phyloP scores from a whole-genome alignment of 148 eudicot species.

The Camellia sinensis region DNA sequence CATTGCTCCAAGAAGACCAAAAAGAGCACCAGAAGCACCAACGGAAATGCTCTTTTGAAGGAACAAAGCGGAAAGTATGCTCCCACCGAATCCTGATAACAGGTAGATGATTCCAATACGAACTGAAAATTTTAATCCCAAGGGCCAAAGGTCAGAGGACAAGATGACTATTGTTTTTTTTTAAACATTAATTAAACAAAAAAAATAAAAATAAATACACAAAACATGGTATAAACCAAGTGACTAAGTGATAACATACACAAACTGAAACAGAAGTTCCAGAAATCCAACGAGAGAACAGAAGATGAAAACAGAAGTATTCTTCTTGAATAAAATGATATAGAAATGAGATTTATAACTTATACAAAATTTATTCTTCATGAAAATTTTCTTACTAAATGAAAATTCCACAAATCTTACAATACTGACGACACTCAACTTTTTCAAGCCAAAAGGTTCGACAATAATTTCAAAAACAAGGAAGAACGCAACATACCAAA shows the following conservation, averaged over 20 bases:
- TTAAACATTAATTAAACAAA: neutral
- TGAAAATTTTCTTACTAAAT: neutral
- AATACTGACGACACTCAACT: too few species aligned
- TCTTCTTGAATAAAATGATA: neutral
- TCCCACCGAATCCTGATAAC: slow-evolving; percentile 74
- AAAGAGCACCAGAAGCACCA: slow-evolving; percentile 81
- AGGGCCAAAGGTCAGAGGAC: neutral
- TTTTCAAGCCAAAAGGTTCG: too few species aligned
- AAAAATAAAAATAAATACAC: neutral
- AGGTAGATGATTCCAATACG: slow-evolving; percentile 62
- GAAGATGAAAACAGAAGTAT: neutral
- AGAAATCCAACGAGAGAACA: neutral
- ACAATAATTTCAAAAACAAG: too few species aligned
- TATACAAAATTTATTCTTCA: neutral
- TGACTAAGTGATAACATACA: neutral
- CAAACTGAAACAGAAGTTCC: neutral
- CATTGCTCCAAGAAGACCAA: slow-evolving; percentile 87
- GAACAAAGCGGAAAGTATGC: slow-evolving; percentile 53
- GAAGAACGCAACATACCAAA: slow-evolving; percentile 37
- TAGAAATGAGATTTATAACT: neutral
- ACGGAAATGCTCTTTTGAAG: slow-evolving; percentile 46
- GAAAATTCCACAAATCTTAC: neutral
- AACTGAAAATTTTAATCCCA: slow-evolving; percentile 30
- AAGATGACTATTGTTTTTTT: neutral
- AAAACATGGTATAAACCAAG: neutral